Conservation (phyloP, 164 flowering plant species). For the Vitis labrusca region DNA sequence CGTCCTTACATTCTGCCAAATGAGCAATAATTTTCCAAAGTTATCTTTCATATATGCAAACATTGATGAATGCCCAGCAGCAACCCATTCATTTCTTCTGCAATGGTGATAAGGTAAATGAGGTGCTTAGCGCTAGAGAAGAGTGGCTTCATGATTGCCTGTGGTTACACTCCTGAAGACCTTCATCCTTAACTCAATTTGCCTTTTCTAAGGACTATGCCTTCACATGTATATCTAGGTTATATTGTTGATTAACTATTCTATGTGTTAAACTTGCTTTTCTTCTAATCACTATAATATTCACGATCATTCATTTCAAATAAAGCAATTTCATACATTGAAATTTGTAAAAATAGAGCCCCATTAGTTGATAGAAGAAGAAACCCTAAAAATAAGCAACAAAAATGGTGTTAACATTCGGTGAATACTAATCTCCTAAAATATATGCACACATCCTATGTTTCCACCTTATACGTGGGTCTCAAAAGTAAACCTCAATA, state of each 20-base stretch:
- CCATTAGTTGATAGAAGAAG: too few species aligned
- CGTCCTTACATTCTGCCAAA: slow-evolving; percentile 68
- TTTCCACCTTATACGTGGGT: neutral
- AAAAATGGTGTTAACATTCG: neutral
- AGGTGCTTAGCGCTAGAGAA: slow-evolving; percentile 92
- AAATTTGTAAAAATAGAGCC: too few species aligned
- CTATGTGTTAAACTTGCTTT: neutral
- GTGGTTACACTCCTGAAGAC: slow-evolving; percentile 78
- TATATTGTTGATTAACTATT: neutral
- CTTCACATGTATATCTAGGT: neutral
- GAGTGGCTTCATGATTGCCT: slow-evolving; percentile 85
- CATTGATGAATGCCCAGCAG: slow-evolving; percentile 94
- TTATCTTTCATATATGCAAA: slow-evolving; percentile 85
- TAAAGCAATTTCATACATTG: too few species aligned
- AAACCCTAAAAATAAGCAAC: neutral
- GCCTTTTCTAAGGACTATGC: too few species aligned
- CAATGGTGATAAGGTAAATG: slow-evolving; percentile 95
- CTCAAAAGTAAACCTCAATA: neutral
- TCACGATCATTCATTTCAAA: too few species aligned
- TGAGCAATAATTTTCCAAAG: slow-evolving; percentile 74
- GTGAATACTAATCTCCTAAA: neutral
- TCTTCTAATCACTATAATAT: too few species aligned
- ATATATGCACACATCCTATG: neutral
- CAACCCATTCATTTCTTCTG: slow-evolving; percentile 87
- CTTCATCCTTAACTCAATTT: too few species aligned